phyloP scores from a whole-genome alignment of 2,329 filamentous ascomycete species.

The Curvularia spicifera region DNA sequence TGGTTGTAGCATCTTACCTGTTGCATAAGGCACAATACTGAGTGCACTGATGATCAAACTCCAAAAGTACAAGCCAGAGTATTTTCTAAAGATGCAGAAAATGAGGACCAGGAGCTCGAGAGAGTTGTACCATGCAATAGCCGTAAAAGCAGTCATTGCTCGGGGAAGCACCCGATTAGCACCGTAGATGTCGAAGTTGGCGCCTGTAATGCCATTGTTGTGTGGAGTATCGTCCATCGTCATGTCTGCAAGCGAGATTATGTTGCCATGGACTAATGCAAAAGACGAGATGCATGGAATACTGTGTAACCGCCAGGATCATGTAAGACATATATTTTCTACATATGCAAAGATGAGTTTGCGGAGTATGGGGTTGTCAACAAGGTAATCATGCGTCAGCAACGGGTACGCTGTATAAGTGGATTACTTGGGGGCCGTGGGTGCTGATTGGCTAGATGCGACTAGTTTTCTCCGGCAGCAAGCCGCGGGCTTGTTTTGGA shows the following conservation, averaged over 20 bases:
- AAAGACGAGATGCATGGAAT: not conserved
- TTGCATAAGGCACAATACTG: conserved; percentile 18
- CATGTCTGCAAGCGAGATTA: not conserved
- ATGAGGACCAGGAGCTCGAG: conserved; percentile 27
- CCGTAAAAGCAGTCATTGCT: conserved; percentile 18
- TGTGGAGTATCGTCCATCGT: not conserved
- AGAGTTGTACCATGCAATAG: conserved; percentile 29
- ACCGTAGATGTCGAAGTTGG: conserved; percentile 18
- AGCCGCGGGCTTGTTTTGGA: not conserved
- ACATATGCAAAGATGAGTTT: not conserved
- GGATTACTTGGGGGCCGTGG: not conserved
- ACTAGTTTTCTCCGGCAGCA: not conserved
- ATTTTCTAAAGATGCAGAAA: conserved; percentile 23
- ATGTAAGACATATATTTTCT: not conserved
- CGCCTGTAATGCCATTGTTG: conserved; percentile 8
- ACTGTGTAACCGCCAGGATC: not conserved
- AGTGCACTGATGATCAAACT: conserved; percentile 16
- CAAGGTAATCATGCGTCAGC: conserved; percentile 10
- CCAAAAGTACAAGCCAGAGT: conserved; percentile 27
- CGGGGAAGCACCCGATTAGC: conserved; percentile 12
- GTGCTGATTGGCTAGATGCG: not conserved
- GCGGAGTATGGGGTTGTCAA: not conserved
- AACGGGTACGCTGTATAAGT: not conserved
- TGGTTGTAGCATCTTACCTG: conserved; percentile 1
- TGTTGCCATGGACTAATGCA: not conserved